phyloP scores from a whole-genome alignment of 805 yeast species.

The Lipomyces spencermartinsiae region DNA sequence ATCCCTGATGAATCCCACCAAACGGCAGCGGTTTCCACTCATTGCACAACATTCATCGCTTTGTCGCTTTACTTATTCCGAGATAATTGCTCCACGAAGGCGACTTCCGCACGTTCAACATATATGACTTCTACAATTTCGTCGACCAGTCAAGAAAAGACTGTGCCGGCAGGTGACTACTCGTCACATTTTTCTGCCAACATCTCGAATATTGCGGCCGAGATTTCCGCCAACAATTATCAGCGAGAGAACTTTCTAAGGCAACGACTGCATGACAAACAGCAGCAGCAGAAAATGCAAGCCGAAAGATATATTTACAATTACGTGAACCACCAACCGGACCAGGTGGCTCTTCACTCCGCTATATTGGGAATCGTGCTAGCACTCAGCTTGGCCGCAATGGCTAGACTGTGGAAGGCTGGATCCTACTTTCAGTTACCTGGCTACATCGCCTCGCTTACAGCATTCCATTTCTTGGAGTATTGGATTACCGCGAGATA shows the following conservation, averaged over 20 bases:
- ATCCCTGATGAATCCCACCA: neutral
- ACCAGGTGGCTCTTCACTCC: conserved; percentile 43
- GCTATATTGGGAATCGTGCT: conserved; percentile 43
- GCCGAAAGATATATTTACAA: conserved; percentile 8
- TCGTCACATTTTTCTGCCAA: neutral
- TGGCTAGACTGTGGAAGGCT: conserved; percentile 15
- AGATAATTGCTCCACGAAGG: neutral
- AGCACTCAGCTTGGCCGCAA: conserved; percentile 32
- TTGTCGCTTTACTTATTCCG: neutral
- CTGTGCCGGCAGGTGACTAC: neutral
- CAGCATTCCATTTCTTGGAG: conserved; percentile 81
- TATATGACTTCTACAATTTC: neutral
- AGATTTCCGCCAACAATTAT: conserved; percentile 5
- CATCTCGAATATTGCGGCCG: neutral
- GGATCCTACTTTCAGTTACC: conserved; percentile 44
- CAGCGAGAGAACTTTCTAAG: neutral
- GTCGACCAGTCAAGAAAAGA: neutral
- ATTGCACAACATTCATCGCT: neutral
- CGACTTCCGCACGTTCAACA: neutral
- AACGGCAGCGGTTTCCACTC: neutral
- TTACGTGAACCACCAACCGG: conserved; percentile 35
- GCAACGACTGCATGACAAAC: conserved; percentile 4
- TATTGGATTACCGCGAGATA: conserved; percentile 78
- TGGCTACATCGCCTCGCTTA: conserved; percentile 59
- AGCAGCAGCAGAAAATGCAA: conserved; percentile 2